Evolutionary conservation across 176 grass and related monocot species (phyloP).

Genomic region (Bromus sterilis): DNA sequence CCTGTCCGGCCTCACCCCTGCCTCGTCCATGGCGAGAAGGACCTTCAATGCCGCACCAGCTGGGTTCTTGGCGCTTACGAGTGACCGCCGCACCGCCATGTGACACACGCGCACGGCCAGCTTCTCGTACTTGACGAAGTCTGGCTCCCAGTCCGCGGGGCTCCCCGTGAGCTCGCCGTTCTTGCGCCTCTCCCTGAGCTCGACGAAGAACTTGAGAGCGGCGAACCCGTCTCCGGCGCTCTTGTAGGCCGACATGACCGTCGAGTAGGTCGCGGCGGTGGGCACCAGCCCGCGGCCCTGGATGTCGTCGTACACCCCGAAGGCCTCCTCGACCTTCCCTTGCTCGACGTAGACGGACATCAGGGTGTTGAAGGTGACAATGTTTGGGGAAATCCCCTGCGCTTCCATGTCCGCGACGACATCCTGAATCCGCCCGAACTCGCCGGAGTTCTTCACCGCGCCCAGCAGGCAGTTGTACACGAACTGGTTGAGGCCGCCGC

Average conservation of each 20-base stretch:
- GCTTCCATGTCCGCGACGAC: constrained; percentile 70
- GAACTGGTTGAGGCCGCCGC: constrained; percentile 39
- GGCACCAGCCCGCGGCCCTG: constrained; percentile 48
- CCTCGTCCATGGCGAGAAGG: constrained; percentile 55
- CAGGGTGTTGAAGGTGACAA: constrained; percentile 71
- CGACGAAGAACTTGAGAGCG: constrained; percentile 44
- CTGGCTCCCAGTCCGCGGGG: constrained; percentile 44
- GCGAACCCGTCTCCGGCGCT: constrained; percentile 49
- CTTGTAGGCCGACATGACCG: constrained; percentile 62
- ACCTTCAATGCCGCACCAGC: constrained; percentile 48
- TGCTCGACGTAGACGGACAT: constrained; percentile 70
- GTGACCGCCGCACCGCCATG: constrained; percentile 48
- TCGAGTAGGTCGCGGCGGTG: constrained; percentile 54
- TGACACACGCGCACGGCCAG: constrained; percentile 34
- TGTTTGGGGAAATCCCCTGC: constrained; percentile 45
- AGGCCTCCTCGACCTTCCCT: constrained; percentile 41
- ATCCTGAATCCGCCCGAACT: constrained; percentile 25
- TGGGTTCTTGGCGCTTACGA: constrained; percentile 39
- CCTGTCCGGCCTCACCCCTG: constrained; percentile 17
- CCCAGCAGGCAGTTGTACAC: constrained; percentile 81
- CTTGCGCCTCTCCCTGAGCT: constrained; percentile 49
- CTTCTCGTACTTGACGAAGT: constrained; percentile 66
- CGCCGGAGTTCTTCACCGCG: constrained; percentile 51
- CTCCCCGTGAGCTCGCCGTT: constrained; percentile 41
- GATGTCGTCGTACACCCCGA: constrained; percentile 42